Evolutionary conservation across 495 filamentous ascomycete genomes (phyloP), one percentile per base, ranked within the genome.

Genomic region (Recurvomyces mirabilis): DNA sequence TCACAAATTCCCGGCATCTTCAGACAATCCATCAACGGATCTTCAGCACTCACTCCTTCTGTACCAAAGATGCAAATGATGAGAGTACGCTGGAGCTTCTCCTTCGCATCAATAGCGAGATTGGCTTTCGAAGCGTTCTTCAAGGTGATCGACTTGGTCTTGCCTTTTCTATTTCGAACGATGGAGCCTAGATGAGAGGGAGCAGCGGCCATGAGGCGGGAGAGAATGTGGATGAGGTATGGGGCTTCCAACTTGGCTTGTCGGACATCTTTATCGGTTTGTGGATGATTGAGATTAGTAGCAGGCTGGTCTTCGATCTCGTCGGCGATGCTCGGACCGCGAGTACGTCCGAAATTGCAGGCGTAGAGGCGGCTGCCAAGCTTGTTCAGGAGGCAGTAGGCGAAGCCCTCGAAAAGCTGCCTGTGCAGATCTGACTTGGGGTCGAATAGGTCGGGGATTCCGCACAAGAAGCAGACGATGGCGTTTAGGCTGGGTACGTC

Each of bases 401-500:
- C 49, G 34, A 57, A 58, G 1, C 62, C 62, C 54, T 63, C 60
- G 38, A 60, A 65, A 10, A 65, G 22, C 17, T 58, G 41, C 20
- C 47, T 38, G 29, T 62, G 59, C 5, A 39, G 14, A 14, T 40
- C 24, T 14, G 46, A 19, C 15, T 44, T 53, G 17, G 49, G 4
- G 20, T 59, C 51, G 5, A 59, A 29, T 1, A n/a, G 15, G 23
- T 31, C 36, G 20, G 52, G 21, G 13, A 43, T 51, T 22, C 35
- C 39, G 13, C 17, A 35, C 11, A 56, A 36, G 43, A 56, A 49
- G 18, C 10, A 22, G 18, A 46, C 29, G 18, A 56, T 28, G 17
- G 36, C 25, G 19, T 41, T 38, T 5, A 48, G 37, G 1, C 28
- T 15, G 2, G 38, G 25, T 11, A n/a, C 34, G 22, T 53, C 40